Evolutionary conservation across 108 stramenopile genomes (phyloP).

Genomic region (Skeletonema menzelii): DNA sequence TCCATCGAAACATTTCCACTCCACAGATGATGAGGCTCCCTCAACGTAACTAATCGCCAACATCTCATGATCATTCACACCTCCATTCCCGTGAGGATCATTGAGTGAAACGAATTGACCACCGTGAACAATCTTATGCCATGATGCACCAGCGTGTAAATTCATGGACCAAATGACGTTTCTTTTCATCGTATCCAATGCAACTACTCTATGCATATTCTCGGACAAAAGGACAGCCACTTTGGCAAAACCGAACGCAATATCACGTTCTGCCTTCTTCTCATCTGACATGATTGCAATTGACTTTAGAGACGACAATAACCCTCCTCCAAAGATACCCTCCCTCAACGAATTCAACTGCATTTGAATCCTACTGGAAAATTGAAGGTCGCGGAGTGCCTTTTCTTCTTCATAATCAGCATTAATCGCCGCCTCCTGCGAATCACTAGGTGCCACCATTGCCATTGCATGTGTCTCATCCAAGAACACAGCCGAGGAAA

Average conservation of each 20-base stretch:
- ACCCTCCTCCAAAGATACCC: constrained; percentile 35
- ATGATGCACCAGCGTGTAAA: constrained; percentile 52
- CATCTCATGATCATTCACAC: constrained; percentile 70
- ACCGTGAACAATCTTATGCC: constrained; percentile 83
- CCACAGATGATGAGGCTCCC: constrained; percentile 17
- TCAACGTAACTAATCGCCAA: constrained; percentile 53
- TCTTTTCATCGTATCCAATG: constrained; percentile 57
- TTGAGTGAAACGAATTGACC: constrained; percentile 53
- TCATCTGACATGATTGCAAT: constrained; percentile 31
- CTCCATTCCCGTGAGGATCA: constrained; percentile 71
- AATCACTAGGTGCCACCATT: constrained; percentile 8
- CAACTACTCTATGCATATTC: constrained; percentile 59
- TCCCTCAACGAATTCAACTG: constrained; percentile 51
- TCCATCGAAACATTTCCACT: constrained; percentile 84
- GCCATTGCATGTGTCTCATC: constrained; percentile 74
- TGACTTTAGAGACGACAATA: constrained; percentile 21
- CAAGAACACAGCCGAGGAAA: constrained; percentile 67
- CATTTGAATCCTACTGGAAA: constrained; percentile 55
- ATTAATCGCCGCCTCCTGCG: background rate
- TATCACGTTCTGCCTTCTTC: constrained; percentile 50
- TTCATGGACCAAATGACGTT: constrained; percentile 58
- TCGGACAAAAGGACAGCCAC: constrained; percentile 70
- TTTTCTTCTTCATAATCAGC: constrained; percentile 54
- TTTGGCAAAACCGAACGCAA: constrained; percentile 84
- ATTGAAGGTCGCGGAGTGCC: constrained; percentile 53